These are phyloP conservation scores for Beauveria bassiana DNA, from an alignment of 2,329 filamentous ascomycete species.

Conservation along the genomic window DNA sequence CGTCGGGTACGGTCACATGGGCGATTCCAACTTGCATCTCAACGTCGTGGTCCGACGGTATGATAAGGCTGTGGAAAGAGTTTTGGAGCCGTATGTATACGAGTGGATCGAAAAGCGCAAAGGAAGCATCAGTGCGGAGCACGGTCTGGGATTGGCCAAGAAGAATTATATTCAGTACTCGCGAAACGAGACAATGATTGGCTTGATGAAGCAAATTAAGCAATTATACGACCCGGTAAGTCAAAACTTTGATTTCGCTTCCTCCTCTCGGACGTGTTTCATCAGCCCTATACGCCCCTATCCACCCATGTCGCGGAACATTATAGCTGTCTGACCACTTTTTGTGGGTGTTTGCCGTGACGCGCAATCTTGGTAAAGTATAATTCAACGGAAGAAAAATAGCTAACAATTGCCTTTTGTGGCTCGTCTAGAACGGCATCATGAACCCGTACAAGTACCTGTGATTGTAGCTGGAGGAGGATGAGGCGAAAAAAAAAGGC, in stretches of 20 bases:
- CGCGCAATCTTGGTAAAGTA: not conserved
- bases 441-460: constrained; percentile 99
- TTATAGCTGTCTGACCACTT: not conserved
- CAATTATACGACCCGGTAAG: constrained; percentile 87
- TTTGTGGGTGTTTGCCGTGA: not conserved
- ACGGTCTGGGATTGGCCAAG: constrained; percentile 90
- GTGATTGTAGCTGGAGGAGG: constrained; percentile 20
- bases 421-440: constrained; percentile 68
- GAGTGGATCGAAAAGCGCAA: constrained; percentile 87
- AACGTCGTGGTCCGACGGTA: constrained; percentile 80
- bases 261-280: not conserved
- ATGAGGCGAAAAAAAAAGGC: not conserved
- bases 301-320: not conserved
- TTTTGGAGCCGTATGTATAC: constrained; percentile 90
- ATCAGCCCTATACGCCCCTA: not conserved
- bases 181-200: constrained; percentile 77
- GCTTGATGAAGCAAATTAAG: constrained; percentile 93
- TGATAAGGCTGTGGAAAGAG: constrained; percentile 78
- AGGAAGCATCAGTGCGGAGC: constrained; percentile 94
- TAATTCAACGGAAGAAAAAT: not conserved
- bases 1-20: constrained; percentile 98
- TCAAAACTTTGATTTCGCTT: constrained; percentile 14
- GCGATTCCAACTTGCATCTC: constrained; percentile 89
- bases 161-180: constrained; percentile 94
- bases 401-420: constrained; percentile 11